Base-by-base conservation (phyloP, 2,329 filamentous ascomycete genomes). In the Rugonectria rugulosa region DNA sequence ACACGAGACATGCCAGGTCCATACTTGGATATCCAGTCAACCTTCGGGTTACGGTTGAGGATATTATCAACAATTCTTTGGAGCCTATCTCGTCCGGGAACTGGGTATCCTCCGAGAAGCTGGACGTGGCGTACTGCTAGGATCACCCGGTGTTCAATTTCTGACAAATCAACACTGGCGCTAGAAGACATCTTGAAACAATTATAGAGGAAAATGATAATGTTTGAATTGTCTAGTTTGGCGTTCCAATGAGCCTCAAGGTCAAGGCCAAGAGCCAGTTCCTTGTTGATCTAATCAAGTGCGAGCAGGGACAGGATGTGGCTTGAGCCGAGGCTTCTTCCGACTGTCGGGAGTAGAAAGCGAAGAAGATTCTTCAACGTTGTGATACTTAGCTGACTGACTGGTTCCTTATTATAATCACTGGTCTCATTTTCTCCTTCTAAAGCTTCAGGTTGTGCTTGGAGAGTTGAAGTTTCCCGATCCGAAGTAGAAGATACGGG, bases 1-100 rank as follows among this genome's bases (percentile, higher is more conserved):
- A 1, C 84, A 29, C 7, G 26, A 29, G 26, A 7, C 7, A 29
- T 12, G 12, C 7, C 12, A 12, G 26, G 12, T 12, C 26, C 26
- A 12, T 29, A 29, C 26, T 29, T 29, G 7, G 26, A 29, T 29
- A 29, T 12, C 26, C 26, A 29, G 12, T 29, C 26, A 29, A 29
- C 26, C 26, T 7, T 29, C 7, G 26, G 26, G 12, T 29, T 29
- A 29, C 12, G 26, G 7, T 29, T 12, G 26, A 29, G 26, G 26
- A 29, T 29, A 12, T 29, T 7, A 29, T 29, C 26, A 12, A 29
- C 26, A 29, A 29, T 29, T 29, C 12, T 29, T 29, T 29, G 26
- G 26, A 29, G 26, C 12, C 26, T 29, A 29, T 29, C 26, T 29
- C 26, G 26, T 12, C 26, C 26, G 26, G 12, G 26, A 29, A 29